Conservation (phyloP, 2,329 filamentous ascomycete species). For the Diplocarpon rosae region DNA sequence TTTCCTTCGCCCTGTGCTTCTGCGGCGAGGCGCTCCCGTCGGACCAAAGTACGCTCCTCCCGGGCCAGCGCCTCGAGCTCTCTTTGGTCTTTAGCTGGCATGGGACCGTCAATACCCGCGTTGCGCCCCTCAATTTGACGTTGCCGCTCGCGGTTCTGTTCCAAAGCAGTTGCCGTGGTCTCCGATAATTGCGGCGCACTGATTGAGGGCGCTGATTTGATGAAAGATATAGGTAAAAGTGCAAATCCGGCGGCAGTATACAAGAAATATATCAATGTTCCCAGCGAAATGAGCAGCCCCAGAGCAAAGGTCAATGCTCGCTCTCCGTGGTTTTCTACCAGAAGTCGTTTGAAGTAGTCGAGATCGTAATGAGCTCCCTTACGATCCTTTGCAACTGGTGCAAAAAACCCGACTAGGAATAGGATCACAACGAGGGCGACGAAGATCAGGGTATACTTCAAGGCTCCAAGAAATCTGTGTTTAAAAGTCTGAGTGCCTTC, state of each 20-base stretch:
- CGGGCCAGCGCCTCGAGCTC: constrained; percentile 80
- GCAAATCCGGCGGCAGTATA: constrained; percentile 88
- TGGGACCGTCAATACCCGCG: constrained; percentile 58
- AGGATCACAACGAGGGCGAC: constrained; percentile 68
- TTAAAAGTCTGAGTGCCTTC: constrained; percentile 62
- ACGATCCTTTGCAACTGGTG: constrained; percentile 63
- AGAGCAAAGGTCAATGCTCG: constrained; percentile 83
- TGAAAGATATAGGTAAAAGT: constrained; percentile 77
- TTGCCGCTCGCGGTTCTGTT: constrained; percentile 83
- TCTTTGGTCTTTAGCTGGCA: constrained; percentile 76
- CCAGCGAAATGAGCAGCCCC: constrained; percentile 78
- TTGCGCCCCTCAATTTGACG: constrained; percentile 82
- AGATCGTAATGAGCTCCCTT: constrained; percentile 62
- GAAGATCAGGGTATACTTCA: constrained; percentile 86
- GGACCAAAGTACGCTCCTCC: constrained; percentile 84
- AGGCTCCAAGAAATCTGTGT: constrained; percentile 66
- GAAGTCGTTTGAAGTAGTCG: constrained; percentile 80
- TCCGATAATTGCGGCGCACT: constrained; percentile 71
- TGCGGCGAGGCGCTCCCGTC: constrained; percentile 76
- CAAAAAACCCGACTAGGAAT: constrained; percentile 89
- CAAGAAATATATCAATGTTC: constrained; percentile 73
- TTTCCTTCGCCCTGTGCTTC: constrained; percentile 72
- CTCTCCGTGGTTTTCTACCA: constrained; percentile 82
- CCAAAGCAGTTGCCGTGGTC: constrained; percentile 68
- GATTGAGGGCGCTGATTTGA: constrained; percentile 81